phyloP scores from a whole-genome alignment of 2,329 filamentous ascomycete species.

The Sporothrix protearum region DNA sequence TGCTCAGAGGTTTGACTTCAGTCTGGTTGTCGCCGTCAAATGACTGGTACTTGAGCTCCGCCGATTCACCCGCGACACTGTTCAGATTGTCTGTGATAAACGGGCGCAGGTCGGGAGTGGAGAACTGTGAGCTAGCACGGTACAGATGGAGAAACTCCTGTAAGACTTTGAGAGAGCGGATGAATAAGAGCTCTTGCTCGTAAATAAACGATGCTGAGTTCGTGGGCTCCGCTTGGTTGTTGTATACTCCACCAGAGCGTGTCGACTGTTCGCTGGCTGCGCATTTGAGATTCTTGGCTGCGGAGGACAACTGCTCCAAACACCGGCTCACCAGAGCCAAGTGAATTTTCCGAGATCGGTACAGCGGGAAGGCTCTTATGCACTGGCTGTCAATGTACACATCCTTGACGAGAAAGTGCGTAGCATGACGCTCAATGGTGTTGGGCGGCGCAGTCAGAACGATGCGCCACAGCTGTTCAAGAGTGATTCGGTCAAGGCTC shows the following conservation, averaged over 20 bases:
- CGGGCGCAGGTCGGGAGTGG: constrained; percentile 54
- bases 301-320: constrained; percentile 62
- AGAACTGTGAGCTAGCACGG: constrained; percentile 58
- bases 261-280: constrained; percentile 49
- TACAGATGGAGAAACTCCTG: constrained; percentile 64
- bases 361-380: constrained; percentile 49
- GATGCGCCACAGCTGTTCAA: constrained; percentile 79
- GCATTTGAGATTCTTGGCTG: constrained; percentile 56
- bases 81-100: constrained; percentile 51
- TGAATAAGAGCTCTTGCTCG: constrained; percentile 61
- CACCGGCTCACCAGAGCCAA: constrained; percentile 70
- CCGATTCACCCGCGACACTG: constrained; percentile 57
- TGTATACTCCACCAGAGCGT: constrained; percentile 31
- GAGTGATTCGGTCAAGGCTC: constrained; percentile 50
- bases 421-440: constrained; percentile 65
- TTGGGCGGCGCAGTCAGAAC: constrained; percentile 64
- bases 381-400: constrained; percentile 61
- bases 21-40: constrained; percentile 61
- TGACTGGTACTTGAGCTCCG: constrained; percentile 69
- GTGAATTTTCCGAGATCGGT: constrained; percentile 58
- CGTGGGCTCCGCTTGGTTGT: background rate
- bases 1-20: constrained; percentile 58
- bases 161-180: constrained; percentile 65
- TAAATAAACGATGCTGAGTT: constrained; percentile 36
- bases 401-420: constrained; percentile 63